Evolutionary conservation across 2,329 filamentous ascomycete species (phyloP).

Genomic region (Stagonosporopsis vannaccii): DNA sequence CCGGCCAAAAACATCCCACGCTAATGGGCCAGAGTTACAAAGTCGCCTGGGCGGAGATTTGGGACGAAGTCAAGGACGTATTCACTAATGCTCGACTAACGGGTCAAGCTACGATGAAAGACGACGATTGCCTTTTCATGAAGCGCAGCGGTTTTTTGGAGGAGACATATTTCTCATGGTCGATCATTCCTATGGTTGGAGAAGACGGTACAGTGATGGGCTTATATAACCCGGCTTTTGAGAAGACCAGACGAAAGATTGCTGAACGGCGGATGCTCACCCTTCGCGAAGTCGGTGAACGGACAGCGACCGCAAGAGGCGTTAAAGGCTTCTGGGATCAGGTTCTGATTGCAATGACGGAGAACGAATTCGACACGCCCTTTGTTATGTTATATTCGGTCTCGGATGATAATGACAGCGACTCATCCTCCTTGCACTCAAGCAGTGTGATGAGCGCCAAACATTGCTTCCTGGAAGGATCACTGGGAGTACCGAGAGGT

Average conservation of each 20-base stretch:
- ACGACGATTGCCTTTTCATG: conserved; percentile 80
- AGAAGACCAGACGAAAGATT: conserved; percentile 80
- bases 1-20: conserved; percentile 76
- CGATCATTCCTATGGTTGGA: conserved; percentile 78
- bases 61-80: conserved; percentile 72
- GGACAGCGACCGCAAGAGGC: conserved; percentile 74
- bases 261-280: conserved; percentile 82
- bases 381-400: conserved; percentile 81
- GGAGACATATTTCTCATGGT: conserved; percentile 85
- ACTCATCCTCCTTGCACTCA: conserved; percentile 74
- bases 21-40: conserved; percentile 77
- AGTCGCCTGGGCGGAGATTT: conserved; percentile 77
- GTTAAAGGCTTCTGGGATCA: conserved; percentile 77
- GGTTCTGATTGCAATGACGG: conserved; percentile 72
- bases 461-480: conserved; percentile 73
- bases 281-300: conserved; percentile 77
- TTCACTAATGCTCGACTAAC: conserved; percentile 72
- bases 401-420: conserved; percentile 73
- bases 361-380: conserved; percentile 77
- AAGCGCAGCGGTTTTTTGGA: conserved; percentile 73
- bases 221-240: conserved; percentile 81
- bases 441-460: conserved; percentile 68
- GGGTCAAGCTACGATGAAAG: conserved; percentile 83
- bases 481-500: conserved; percentile 70
- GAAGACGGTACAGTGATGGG: conserved; percentile 76